phyloP scores from a whole-genome alignment of 257 asterid species.

The Solanum tacnaense region DNA sequence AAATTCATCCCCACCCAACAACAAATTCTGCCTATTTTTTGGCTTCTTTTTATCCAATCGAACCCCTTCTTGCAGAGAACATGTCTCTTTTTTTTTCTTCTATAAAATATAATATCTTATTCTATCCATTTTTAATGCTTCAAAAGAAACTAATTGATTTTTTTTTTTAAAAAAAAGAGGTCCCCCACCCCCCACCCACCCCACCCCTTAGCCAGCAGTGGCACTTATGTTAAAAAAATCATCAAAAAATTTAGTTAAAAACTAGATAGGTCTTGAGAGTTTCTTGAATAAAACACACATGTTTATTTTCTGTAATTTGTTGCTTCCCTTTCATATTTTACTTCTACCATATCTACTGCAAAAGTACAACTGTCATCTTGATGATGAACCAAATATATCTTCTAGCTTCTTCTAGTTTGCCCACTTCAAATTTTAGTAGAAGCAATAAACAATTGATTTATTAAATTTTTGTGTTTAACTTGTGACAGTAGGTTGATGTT shows the following conservation, averaged over 20 bases:
- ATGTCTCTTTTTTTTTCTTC: conserved; percentile 43
- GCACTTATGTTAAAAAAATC: neutral
- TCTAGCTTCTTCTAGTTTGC: neutral
- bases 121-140: conserved; percentile 7
- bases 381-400: neutral
- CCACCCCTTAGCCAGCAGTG: neutral
- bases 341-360: conserved; percentile 10
- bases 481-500: neutral
- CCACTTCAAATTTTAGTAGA: neutral
- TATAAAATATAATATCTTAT: conserved; percentile 14
- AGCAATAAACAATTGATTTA: neutral
- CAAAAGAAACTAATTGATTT: neutral
- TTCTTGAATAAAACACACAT: conserved; percentile 4
- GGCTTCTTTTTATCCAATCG: conserved; percentile 75
- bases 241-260: neutral
- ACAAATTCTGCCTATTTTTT: conserved; percentile 43
- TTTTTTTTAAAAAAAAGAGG: neutral
- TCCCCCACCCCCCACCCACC: neutral
- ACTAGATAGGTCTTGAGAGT: neutral
- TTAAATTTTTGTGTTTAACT: neutral
- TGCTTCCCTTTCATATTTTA: conserved; percentile 7
- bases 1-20: conserved; percentile 31
- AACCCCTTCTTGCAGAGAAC: conserved; percentile 86
- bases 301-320: conserved; percentile 7
- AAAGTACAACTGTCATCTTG: conserved; percentile 7